A percentile compares a stretch with the other conserved stretches of the same genome.
Evolutionary conservation across 768 basidiomycete genomes (phyloP).

Genomic region (Infundibulicybe gibba): DNA sequence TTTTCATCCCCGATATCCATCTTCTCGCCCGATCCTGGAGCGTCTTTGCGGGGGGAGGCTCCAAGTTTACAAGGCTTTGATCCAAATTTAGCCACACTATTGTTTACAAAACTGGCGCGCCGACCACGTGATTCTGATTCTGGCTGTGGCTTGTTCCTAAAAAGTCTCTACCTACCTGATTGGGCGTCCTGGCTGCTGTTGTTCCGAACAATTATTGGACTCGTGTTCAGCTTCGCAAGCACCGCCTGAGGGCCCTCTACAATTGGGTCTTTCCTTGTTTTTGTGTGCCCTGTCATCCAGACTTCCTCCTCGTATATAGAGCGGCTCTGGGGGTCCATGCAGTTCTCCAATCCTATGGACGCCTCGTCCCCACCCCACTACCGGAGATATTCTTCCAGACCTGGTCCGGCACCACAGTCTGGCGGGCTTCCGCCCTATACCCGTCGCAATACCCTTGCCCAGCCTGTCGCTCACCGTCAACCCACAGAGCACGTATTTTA

Average conservation of each 20-base stretch:
- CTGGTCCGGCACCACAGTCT: conserved; percentile 47
- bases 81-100: conserved; percentile 2
- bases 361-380: conserved; percentile 45
- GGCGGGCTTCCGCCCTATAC: conserved; percentile 47
- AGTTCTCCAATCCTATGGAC: conserved; percentile 31
- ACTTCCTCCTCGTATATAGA: conserved; percentile 20
- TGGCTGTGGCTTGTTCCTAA: conserved; percentile 11
- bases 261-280: conserved; percentile 28
- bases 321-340: background rate
- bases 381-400: conserved; percentile 45
- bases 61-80: too few relatives aligned
- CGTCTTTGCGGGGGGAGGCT: too few relatives aligned
- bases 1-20: too few relatives aligned
- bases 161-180: conserved; percentile 9
- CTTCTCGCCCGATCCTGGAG: too few relatives aligned
- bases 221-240: conserved; percentile 3
- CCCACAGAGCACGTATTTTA: conserved; percentile 47
- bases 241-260: conserved; percentile 13
- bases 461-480: conserved; percentile 35
- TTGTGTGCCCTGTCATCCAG: conserved; percentile 6
- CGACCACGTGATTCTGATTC: conserved; percentile 7
- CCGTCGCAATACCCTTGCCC: conserved; percentile 41
- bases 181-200: conserved; percentile 7
- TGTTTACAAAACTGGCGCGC: conserved; percentile 5
- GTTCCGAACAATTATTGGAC: conserved; percentile 14